Percentiles rank a stretch among this genome's conserved stretches.
phyloP scores from a whole-genome alignment of 176 grass and related monocot species.

The Aegilops longissima region DNA sequence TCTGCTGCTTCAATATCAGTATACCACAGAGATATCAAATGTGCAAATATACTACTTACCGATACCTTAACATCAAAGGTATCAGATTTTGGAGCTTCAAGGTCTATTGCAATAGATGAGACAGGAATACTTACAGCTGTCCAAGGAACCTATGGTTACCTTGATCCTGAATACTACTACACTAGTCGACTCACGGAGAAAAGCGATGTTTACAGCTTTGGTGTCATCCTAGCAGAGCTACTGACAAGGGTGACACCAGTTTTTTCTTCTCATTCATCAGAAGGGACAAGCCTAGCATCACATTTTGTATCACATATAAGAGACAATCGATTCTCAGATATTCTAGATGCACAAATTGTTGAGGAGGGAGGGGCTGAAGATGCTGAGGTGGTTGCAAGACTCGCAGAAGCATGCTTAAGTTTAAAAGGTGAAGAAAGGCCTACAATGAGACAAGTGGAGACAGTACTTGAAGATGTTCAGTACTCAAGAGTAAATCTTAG shows the following conservation, averaged over 20 bases:
- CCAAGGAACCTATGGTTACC: no score
- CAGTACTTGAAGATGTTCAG: constrained; percentile 20
- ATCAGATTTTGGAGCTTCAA: no score
- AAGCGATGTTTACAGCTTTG: constrained; percentile 42
- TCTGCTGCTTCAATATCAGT: no score
- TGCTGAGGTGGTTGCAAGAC: not conserved
- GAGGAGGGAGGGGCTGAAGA: constrained; percentile 16
- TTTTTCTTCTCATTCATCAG: constrained; percentile 12
- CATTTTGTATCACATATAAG: constrained; percentile 2
- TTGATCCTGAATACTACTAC: no score
- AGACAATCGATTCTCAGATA: constrained; percentile 14
- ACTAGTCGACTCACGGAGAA: not conserved
- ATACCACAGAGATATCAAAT: no score
- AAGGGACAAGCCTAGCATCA: not conserved
- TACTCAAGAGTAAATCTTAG: not conserved
- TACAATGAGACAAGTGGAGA: constrained; percentile 40
- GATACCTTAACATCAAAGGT: no score
- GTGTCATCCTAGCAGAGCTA: constrained; percentile 39
- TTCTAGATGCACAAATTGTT: constrained; percentile 18
- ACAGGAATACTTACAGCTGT: no score
- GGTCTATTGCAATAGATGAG: no score
- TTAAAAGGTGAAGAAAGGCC: constrained; percentile 42
- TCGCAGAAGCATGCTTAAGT: constrained; percentile 17
- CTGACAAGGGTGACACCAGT: constrained; percentile 25
- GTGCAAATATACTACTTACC: no score